Conservation (phyloP, 2,329 filamentous ascomycete genomes). For the Paraphaeosphaeria sporulosa region DNA sequence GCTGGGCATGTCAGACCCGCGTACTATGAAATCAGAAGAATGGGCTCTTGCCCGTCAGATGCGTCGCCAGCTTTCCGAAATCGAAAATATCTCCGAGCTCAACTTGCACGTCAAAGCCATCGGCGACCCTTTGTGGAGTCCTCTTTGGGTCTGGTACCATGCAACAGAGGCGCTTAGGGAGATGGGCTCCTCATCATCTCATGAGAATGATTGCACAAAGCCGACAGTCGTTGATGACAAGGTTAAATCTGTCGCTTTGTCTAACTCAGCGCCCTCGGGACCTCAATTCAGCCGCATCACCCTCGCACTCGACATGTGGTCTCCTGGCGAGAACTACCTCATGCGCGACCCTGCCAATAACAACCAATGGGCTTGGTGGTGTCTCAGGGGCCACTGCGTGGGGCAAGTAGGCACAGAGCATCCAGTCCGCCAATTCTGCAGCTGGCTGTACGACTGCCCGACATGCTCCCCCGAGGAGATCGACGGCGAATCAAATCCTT, state of each 20-base stretch:
- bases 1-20: constrained; percentile 46
- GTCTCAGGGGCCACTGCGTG: constrained; percentile 26
- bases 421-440: constrained; percentile 26
- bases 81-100: constrained; percentile 29
- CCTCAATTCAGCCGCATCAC: constrained; percentile 40
- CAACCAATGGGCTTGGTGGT: constrained; percentile 46
- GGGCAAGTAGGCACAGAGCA: constrained; percentile 15
- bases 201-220: neutral
- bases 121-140: constrained; percentile 50
- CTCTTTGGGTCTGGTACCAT: constrained; percentile 51
- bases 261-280: constrained; percentile 17
- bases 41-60: constrained; percentile 42
- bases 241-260: neutral
- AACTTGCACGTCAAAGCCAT: constrained; percentile 45
- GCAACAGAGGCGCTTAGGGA: constrained; percentile 43
- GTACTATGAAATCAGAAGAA: constrained; percentile 39
- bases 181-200: constrained; percentile 29
- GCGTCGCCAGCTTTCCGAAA: constrained; percentile 30
- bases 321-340: constrained; percentile 46
- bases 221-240: neutral
- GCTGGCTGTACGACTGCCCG: constrained; percentile 25
- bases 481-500: neutral
- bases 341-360: constrained; percentile 27
- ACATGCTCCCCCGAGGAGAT: constrained; percentile 21
- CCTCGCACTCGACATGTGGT: constrained; percentile 46